These are phyloP conservation scores for Kwoniella sp. DNA, from an alignment of 768 basidiomycete genomes.

Conservation along the genomic window DNA sequence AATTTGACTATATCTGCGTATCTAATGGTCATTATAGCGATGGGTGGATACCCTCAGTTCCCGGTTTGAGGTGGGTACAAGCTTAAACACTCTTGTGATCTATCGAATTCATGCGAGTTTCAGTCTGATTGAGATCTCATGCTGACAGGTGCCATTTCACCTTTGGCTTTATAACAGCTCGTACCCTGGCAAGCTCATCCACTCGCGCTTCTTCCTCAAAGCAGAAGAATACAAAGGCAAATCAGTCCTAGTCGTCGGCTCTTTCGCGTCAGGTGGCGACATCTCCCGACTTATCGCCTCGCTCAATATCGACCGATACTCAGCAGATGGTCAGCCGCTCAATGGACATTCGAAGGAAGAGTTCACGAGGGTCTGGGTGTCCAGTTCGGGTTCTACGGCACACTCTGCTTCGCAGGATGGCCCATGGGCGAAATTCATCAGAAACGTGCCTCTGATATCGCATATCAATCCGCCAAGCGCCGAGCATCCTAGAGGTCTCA, in stretches of 20 bases:
- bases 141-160: background rate
- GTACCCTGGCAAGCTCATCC: slow-evolving; percentile 51
- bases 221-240: slow-evolving; percentile 45
- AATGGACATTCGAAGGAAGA: slow-evolving; percentile 4
- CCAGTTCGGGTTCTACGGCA: slow-evolving; percentile 28
- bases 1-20: slow-evolving; percentile 53
- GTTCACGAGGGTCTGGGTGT: slow-evolving; percentile 44
- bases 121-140: background rate
- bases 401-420: slow-evolving; percentile 35
- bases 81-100: background rate
- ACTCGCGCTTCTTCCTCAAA: slow-evolving; percentile 54
- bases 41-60: slow-evolving; percentile 51
- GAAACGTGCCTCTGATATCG: slow-evolving; percentile 37
- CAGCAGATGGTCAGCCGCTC: slow-evolving; percentile 10
- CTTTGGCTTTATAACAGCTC: slow-evolving; percentile 22
- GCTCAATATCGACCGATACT: slow-evolving; percentile 25
- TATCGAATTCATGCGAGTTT: too few relatives aligned
- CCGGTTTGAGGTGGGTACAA: slow-evolving; percentile 47
- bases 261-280: slow-evolving; percentile 57
- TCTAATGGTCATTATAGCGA: slow-evolving; percentile 56
- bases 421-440: slow-evolving; percentile 52
- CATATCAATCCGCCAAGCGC: slow-evolving; percentile 24
- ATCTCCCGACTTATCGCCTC: slow-evolving; percentile 44
- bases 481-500: slow-evolving; percentile 19
- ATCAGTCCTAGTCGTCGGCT: slow-evolving; percentile 56